Percentiles rank a stretch among this genome's conserved stretches.
phyloP scores from a whole-genome alignment of 805 yeast species.

The Nakazawaea siamensis region DNA sequence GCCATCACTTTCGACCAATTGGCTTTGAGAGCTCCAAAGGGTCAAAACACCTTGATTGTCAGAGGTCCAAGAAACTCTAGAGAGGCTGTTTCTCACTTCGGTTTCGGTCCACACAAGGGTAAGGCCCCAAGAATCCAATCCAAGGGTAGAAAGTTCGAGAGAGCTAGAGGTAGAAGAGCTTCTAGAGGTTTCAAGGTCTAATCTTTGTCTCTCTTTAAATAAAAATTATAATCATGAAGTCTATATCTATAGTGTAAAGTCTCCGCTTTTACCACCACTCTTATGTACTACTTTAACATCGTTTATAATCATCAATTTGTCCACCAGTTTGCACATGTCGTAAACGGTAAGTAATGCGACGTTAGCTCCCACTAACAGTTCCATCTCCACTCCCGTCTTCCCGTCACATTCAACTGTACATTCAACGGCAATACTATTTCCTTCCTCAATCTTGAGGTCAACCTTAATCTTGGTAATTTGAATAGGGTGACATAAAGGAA shows the following conservation, averaged over 20 bases:
- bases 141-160: constrained; percentile 99
- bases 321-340: constrained; percentile 55
- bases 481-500: constrained; percentile 45
- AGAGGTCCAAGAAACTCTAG: constrained; percentile 99
- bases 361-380: constrained; percentile 39
- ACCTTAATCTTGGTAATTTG: constrained; percentile 31
- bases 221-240: too few relatives aligned
- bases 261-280: constrained; percentile 32
- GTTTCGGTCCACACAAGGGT: constrained; percentile 99
- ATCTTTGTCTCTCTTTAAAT: constrained; percentile 21
- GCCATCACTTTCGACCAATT: constrained; percentile 98
- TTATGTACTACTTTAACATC: constrained; percentile 31
- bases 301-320: constrained; percentile 33
- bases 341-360: constrained; percentile 38
- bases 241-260: neutral
- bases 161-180: constrained; percentile 99
- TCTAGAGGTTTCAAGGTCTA: constrained; percentile 99
- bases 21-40: constrained; percentile 98
- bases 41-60: constrained; percentile 94
- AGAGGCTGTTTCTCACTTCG: constrained; percentile 99
- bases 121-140: constrained; percentile 98
- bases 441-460: constrained; percentile 18
- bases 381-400: constrained; percentile 53
- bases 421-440: constrained; percentile 19
- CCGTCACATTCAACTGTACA: constrained; percentile 38